Base-by-base conservation (phyloP, 2,329 filamentous ascomycete species). In the Colletotrichum destructivum region DNA sequence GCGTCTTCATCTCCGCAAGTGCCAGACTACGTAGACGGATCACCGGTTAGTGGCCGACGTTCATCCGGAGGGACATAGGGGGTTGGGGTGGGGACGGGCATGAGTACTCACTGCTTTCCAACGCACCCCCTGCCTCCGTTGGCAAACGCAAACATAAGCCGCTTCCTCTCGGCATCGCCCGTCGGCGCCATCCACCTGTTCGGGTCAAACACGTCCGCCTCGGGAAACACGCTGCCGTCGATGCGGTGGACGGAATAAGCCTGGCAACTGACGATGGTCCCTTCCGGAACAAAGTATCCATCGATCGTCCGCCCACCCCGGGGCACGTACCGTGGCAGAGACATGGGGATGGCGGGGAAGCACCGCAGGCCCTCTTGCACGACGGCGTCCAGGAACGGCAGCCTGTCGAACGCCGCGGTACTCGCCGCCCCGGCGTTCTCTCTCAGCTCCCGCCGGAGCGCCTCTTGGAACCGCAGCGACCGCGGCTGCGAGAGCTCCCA, bases 171-270 rank as follows among this genome's bases (percentile, higher is more conserved):
- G 71, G 92, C 87, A 76, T 96, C 94, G 2, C 93, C 94, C 56
- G 91, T 88, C 11, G 88, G 86, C 18, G 88, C 90, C 74, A 98
- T 88, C 95, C 95, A 98, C 75, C 96, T 88, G 68, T 96, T 93
- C 0, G 95, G 95, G 62, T 91, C 86, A 78, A 95, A 98, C 7
- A 81, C 82, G 72, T 97, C 93, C 0, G 95, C 93, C 54, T 95
- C 88, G 1, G 92, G 90, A 79, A 97, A 98, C 1, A 94, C 92
- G 67, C 91, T 86, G 13, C 82, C 79, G 74, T 92, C 88, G 67
- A 90, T 82, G 23, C 87, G 86, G 74, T 92, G 88, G 44, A 90
- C 83, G 13, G 89, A 91, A 76, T 87, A 89, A 1, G 90, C 87
- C 79, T 92, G 90, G 73, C 86, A 87, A 77, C 89, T 90, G 62